Evolutionary conservation across 1,284 basidiomycete species (phyloP), one percentile per base, ranked within the genome.

Genomic region (Melampsora americana): DNA sequence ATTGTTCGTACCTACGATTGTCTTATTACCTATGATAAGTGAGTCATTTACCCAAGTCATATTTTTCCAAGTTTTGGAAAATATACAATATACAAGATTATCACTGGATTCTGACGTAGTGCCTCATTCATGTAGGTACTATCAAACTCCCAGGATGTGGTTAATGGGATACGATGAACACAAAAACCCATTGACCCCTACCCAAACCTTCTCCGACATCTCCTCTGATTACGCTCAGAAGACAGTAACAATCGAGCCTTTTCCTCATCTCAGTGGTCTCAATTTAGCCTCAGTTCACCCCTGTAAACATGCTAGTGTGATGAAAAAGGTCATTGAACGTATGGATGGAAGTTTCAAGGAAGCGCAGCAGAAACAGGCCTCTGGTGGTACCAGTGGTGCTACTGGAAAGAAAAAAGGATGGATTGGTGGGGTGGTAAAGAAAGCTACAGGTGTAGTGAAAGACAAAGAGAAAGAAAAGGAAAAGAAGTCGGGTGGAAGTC

Each of bases 321-420:
- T 99, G 96, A 97, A 96, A 87, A 99, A 98, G 84, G 93, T 99
- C 79, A 97, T 99, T 81, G 95, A 97, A 83, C 88, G 95, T 73
- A 98, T 99, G 94, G 96, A 98, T 83, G 89, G 78, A 0, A 80
- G 79, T 28, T 82, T 84, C 20, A 78, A 81, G 23, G 81, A 83
- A 68, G 79, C 81, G 71, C 89, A 83, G 89, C 89, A 78, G 67
- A 80, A 79, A 74, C 82, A 77, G 89, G 69, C 86, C 87, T 48
- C 85, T 86, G 78, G 85, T 32, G 77, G 39, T n/a, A 59, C 44
- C 28, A 39, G 32, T 16, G 79, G 69, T 23, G 81, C 83, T 18
- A 87, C 86, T 79, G 87, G 87, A 75, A 86, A 87, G 83, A 90
- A 91, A 87, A 93, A 92, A 86, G 94, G 92, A 85, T 93, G 93